A percentile compares a stretch with the other conserved stretches of the same genome.
phyloP scores from a whole-genome alignment of 331 rosid genomes.

The Cydonia oblonga region DNA sequence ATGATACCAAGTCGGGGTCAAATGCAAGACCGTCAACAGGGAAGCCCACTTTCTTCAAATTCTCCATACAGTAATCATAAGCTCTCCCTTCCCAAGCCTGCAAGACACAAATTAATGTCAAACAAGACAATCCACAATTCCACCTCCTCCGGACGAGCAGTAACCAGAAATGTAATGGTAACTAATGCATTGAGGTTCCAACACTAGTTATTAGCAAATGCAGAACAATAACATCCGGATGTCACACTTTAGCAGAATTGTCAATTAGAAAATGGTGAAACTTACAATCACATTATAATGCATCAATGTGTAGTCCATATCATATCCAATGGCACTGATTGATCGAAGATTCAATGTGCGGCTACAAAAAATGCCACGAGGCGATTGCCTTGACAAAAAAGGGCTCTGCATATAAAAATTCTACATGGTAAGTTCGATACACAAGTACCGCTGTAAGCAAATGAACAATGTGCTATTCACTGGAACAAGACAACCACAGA shows the following conservation, averaged over 20 bases:
- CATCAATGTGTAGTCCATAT: slow-evolving; percentile 93
- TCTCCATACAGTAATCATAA: slow-evolving; percentile 92
- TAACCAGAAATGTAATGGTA: background rate
- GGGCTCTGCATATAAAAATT: slow-evolving; percentile 49
- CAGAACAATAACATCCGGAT: too few relatives aligned
- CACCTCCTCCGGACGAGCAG: background rate
- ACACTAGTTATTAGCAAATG: background rate
- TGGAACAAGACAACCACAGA: background rate
- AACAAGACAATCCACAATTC: slow-evolving; percentile 1
- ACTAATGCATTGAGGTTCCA: background rate
- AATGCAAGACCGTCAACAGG: slow-evolving; percentile 88
- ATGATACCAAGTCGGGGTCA: slow-evolving; percentile 80
- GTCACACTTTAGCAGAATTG: too few relatives aligned
- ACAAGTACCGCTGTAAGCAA: background rate
- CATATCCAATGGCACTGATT: slow-evolving; percentile 94
- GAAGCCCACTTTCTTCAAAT: slow-evolving; percentile 76
- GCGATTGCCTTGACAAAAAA: slow-evolving; percentile 64
- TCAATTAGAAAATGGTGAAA: too few relatives aligned
- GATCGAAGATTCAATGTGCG: slow-evolving; percentile 93
- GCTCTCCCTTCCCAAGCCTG: slow-evolving; percentile 99
- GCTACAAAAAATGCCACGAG: slow-evolving; percentile 85
- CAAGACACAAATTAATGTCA: slow-evolving; percentile 11
- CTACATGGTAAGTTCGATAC: background rate
- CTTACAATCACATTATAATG: slow-evolving; percentile 86
- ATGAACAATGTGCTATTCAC: background rate